Conservation (phyloP, 495 filamentous ascomycete species). For the Penicillium soppii region DNA sequence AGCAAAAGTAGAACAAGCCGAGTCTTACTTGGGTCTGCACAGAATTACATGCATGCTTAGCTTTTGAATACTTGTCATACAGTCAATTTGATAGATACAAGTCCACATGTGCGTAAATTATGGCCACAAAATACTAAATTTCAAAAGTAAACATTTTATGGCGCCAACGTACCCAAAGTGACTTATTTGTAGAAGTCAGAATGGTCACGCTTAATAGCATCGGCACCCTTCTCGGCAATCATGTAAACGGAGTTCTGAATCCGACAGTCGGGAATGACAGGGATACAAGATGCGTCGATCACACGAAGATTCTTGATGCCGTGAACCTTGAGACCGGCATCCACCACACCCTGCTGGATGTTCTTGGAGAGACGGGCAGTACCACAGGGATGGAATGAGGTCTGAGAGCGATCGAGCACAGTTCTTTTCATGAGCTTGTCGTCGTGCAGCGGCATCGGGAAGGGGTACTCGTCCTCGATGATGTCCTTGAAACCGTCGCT, state of each 20-base stretch:
- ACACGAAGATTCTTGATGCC: constrained; percentile 52
- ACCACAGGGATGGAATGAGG: constrained; percentile 58
- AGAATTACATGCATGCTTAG: too few species aligned
- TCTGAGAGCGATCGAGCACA: constrained; percentile 55
- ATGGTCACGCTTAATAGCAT: not conserved
- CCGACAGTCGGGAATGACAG: constrained; percentile 37
- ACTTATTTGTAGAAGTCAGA: too few species aligned
- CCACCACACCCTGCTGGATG: constrained; percentile 51
- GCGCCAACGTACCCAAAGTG: too few species aligned
- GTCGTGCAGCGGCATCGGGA: constrained; percentile 52
- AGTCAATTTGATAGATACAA: too few species aligned
- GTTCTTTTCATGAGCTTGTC: constrained; percentile 56
- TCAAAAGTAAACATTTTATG: too few species aligned
- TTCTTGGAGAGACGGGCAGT: constrained; percentile 49
- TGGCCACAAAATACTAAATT: too few species aligned
- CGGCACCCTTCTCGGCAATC: constrained; percentile 51
- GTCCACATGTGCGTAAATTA: too few species aligned
- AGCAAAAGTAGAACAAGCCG: too few species aligned
- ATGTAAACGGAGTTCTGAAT: constrained; percentile 53
- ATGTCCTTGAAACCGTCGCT: constrained; percentile 57
- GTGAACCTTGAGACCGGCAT: constrained; percentile 51
- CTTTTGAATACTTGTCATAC: too few species aligned
- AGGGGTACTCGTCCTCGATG: constrained; percentile 53
- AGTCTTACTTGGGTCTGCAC: too few species aligned
- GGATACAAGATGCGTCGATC: constrained; percentile 37